A percentile compares a stretch with the other conserved stretches of the same genome.
Evolutionary conservation across 192 early-diverging fungal genomes (phyloP).

Genomic region (Diversispora eburnea): DNA sequence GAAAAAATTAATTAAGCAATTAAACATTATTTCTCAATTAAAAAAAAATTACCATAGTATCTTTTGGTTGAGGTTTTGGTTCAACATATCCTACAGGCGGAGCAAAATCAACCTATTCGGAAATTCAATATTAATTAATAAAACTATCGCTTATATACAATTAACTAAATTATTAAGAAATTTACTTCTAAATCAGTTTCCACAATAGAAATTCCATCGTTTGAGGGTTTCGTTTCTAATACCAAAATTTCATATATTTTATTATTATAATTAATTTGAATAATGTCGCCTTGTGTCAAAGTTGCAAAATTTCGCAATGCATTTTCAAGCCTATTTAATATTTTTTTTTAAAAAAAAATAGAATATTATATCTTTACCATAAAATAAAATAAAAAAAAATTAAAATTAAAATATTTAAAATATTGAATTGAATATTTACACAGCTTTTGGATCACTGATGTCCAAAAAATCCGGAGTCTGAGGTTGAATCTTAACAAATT

Average conservation of each 20-base stretch:
- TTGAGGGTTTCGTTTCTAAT: constrained; percentile 78
- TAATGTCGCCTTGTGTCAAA: constrained; percentile 86
- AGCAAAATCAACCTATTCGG: constrained; percentile 80
- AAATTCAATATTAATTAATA: neutral
- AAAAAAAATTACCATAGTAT: constrained; percentile 32
- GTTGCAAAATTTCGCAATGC: constrained; percentile 88
- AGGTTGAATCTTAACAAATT: constrained; percentile 94
- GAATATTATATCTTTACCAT: neutral
- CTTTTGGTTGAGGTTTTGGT: constrained; percentile 49
- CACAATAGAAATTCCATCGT: constrained; percentile 84
- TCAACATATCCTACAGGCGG: constrained; percentile 95
- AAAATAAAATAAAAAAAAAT: neutral
- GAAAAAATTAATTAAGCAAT: neutral
- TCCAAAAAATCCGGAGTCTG: constrained; percentile 95
- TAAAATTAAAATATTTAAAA: too few species aligned
- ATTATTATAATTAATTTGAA: constrained; percentile 89
- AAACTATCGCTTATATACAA: too few species aligned
- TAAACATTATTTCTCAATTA: neutral
- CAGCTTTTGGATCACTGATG: constrained; percentile 94
- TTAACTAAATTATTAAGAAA: neutral
- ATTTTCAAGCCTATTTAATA: constrained; percentile 74
- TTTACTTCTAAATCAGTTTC: constrained; percentile 93
- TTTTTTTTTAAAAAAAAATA: neutral
- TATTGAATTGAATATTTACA: constrained; percentile 47
- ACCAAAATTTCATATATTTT: constrained; percentile 85